Conservation (phyloP, 371 early-diverging fungal species). For the Lichtheimia corymbifera region DNA sequence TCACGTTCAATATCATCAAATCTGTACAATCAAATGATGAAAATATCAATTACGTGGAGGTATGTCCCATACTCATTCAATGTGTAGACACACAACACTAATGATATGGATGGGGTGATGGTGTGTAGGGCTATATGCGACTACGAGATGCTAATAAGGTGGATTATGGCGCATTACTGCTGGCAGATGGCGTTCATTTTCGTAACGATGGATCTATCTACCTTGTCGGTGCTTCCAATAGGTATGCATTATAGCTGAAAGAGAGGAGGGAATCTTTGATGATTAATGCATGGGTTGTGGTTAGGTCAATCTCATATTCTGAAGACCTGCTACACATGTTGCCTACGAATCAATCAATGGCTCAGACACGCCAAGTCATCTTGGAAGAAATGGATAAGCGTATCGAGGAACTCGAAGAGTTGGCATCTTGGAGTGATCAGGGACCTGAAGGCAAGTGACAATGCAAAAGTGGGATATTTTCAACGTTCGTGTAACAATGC, state of each 20-base stretch:
- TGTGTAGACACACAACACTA: not conserved
- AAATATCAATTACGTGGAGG: constrained; percentile 56
- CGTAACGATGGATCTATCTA: constrained; percentile 58
- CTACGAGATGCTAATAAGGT: constrained; percentile 54
- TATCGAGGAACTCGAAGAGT: constrained; percentile 30
- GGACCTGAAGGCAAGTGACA: constrained; percentile 7
- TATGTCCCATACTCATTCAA: constrained; percentile 14
- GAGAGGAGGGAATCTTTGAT: not conserved
- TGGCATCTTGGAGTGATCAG: constrained; percentile 20
- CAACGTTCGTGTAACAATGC: too few species aligned
- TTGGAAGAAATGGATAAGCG: constrained; percentile 37
- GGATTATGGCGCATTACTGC: constrained; percentile 54
- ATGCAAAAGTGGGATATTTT: not conserved
- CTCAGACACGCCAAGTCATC: constrained; percentile 20
- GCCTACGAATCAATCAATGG: constrained; percentile 51
- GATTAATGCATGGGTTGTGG: not conserved
- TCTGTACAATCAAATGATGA: constrained; percentile 48
- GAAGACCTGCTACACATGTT: constrained; percentile 60
- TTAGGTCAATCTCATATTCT: constrained; percentile 34
- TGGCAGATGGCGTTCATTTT: constrained; percentile 60
- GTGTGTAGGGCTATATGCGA: constrained; percentile 51
- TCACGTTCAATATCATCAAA: constrained; percentile 45
- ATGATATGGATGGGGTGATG: not conserved
- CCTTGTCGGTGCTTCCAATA: constrained; percentile 55
- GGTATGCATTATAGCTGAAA: constrained; percentile 27